Percentiles rank a stretch among this genome's conserved stretches.
These are phyloP conservation scores for Mimosa pudica DNA, from an alignment of 306 rosid species.

Conservation along the genomic window DNA sequence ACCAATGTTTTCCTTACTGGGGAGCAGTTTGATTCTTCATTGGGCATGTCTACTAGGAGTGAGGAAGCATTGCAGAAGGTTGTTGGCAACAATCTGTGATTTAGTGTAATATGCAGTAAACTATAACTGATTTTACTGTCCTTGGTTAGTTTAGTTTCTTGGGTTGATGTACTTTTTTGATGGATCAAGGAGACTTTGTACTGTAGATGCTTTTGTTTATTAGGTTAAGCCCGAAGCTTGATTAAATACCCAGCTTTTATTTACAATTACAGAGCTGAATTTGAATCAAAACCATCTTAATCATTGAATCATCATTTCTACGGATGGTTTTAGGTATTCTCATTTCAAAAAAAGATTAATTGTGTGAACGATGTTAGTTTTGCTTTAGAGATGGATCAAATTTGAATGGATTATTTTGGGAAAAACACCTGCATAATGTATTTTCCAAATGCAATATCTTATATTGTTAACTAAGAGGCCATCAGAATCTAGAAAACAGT, in stretches of 20 bases:
- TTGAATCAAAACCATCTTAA: background rate
- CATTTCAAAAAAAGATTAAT: background rate
- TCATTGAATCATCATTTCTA: background rate
- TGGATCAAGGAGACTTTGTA: conserved; percentile 35
- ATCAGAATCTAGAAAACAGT: background rate
- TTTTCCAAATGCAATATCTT: background rate
- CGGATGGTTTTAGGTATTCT: background rate
- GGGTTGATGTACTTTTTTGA: conserved; percentile 24
- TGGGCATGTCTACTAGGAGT: conserved; percentile 40
- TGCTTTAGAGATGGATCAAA: background rate
- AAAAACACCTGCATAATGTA: background rate
- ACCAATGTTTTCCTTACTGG: conserved; percentile 39
- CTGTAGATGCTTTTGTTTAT: conserved; percentile 27
- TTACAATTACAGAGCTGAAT: conserved; percentile 1
- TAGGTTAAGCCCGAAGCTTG: conserved; percentile 32
- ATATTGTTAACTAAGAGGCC: background rate
- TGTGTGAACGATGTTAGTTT: background rate
- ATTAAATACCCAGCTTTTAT: conserved; percentile 9
- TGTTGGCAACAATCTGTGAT: conserved; percentile 42
- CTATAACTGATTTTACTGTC: conserved; percentile 27
- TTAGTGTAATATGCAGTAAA: conserved; percentile 22
- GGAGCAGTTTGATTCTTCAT: conserved; percentile 54
- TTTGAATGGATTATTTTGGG: background rate
- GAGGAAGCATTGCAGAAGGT: conserved; percentile 38
- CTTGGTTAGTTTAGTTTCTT: conserved; percentile 16